These are phyloP conservation scores for Amanita polypyramis DNA, from an alignment of 768 basidiomycete species.

Conservation along the genomic window DNA sequence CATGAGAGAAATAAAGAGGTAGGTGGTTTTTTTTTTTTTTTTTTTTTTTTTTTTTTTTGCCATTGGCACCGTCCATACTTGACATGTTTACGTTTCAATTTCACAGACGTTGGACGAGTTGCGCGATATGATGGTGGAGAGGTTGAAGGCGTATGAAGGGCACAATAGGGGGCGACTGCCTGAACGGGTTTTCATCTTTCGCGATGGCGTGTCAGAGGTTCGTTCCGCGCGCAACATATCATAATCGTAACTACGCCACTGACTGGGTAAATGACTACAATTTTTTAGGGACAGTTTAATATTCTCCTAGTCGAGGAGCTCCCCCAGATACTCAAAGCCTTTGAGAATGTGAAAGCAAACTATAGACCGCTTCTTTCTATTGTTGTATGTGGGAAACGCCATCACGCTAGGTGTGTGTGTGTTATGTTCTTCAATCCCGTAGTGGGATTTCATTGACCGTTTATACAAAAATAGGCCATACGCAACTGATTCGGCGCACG, in stretches of 20 bases:
- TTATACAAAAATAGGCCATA: conserved; percentile 34
- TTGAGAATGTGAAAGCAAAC: conserved; percentile 32
- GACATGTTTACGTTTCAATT: background rate
- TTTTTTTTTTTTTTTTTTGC: too few relatives aligned
- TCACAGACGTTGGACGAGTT: conserved; percentile 64
- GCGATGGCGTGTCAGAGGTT: conserved; percentile 70
- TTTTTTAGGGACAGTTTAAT: conserved; percentile 59
- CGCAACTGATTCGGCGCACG: conserved; percentile 36
- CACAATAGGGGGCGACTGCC: conserved; percentile 48
- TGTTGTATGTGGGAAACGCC: conserved; percentile 74
- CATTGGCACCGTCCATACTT: conserved; percentile 7
- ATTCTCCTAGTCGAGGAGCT: conserved; percentile 51
- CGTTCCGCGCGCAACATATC: conserved; percentile 10
- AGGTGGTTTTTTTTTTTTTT: conserved; percentile 1
- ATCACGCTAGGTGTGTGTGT: conserved; percentile 41
- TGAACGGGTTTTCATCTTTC: conserved; percentile 58
- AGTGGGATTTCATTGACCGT: conserved; percentile 6
- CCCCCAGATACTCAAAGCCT: conserved; percentile 50
- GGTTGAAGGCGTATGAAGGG: conserved; percentile 45
- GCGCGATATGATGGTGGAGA: conserved; percentile 57
- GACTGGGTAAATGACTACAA: background rate
- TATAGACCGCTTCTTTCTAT: conserved; percentile 63
- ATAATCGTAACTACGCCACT: background rate
- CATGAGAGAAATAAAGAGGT: conserved; percentile 33
- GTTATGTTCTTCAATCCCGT: conserved; percentile 9